Base-by-base conservation (phyloP, 192 early-diverging fungal species). In the Fimicolochytrium jonesii region DNA sequence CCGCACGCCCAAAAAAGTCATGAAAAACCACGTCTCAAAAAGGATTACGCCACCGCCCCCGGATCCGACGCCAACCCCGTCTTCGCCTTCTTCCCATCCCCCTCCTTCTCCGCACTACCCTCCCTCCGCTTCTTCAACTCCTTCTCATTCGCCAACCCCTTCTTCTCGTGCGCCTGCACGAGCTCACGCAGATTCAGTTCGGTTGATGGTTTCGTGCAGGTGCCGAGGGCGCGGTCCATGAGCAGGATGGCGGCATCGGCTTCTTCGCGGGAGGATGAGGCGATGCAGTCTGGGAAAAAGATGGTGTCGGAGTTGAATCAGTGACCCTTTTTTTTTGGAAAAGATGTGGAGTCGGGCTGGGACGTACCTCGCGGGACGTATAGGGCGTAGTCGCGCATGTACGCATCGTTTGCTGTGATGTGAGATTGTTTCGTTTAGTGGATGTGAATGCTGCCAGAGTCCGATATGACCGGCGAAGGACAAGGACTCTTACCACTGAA, bases 361-460 rank as follows among this genome's bases (percentile, higher is more conserved):
- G 18, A 36, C 2, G 2, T 58, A 58, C 56, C 56, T 26, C 39
- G 20, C 11, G 59, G 59, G 3, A 61, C 59, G 20, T 54, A 61
- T 4, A 32, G 52, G 2, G 59, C 59, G 34, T 54, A 61, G 30
- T 61, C 59, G 4, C 59, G 18, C 59, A 61, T 61, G 59, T 31
- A 61, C 18, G 59, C 59, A 32, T 61, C 59, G 59, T 61, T 61
- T 17, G 59, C 59, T 9, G 59, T 61, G 26, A n/a, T n/a, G n/a
- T n/a, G n/a, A n/a, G n/a, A n/a, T n/a, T n/a, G n/a, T n/a, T n/a
- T n/a, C n/a, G n/a, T n/a, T n/a, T n/a, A n/a, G n/a, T n/a, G n/a
- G n/a, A n/a, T n/a, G n/a, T n/a, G n/a, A n/a, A n/a, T n/a, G n/a
- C n/a, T n/a, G n/a, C n/a, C n/a, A n/a, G n/a, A n/a, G n/a, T n/a